phyloP scores from a whole-genome alignment of 2,329 filamentous ascomycete species.

The Apiospora arundinis region DNA sequence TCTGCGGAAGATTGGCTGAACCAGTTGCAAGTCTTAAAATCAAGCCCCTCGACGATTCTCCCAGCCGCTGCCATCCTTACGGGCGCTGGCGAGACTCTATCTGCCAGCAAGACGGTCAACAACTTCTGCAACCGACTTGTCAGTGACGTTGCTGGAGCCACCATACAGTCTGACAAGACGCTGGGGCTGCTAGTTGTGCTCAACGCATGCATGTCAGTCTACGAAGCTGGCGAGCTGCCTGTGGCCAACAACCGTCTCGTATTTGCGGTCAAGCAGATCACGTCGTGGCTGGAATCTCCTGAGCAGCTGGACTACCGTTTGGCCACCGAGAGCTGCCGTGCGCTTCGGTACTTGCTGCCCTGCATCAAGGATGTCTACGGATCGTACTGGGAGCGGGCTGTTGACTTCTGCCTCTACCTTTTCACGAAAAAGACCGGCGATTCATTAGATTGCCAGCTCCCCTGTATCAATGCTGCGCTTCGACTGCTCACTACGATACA shows the following conservation, averaged over 20 bases:
- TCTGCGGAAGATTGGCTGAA: slow-evolving; percentile 55
- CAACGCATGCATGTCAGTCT: slow-evolving; percentile 58
- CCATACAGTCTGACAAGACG: slow-evolving; percentile 50
- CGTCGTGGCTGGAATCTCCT: slow-evolving; percentile 69
- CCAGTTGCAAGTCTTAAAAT: slow-evolving; percentile 54
- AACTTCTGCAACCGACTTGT: slow-evolving; percentile 66
- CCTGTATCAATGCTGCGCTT: slow-evolving; percentile 74
- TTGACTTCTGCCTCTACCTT: slow-evolving; percentile 63
- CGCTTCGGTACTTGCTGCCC: slow-evolving; percentile 69
- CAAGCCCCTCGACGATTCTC: slow-evolving; percentile 53
- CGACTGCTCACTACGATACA: slow-evolving; percentile 71
- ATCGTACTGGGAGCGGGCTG: slow-evolving; percentile 77
- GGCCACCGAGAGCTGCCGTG: slow-evolving; percentile 60
- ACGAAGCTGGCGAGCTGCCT: slow-evolving; percentile 58
- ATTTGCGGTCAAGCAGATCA: slow-evolving; percentile 81
- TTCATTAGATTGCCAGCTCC: slow-evolving; percentile 55
- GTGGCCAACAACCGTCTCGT: slow-evolving; percentile 74
- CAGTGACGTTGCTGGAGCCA: slow-evolving; percentile 63
- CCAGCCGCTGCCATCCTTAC: slow-evolving; percentile 56
- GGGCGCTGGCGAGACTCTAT: slow-evolving; percentile 58
- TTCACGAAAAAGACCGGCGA: slow-evolving; percentile 59
- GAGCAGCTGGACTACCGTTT: slow-evolving; percentile 51
- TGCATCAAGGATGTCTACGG: slow-evolving; percentile 84
- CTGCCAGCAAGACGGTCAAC: slow-evolving; percentile 53
- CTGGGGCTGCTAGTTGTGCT: slow-evolving; percentile 59